Evolutionary conservation across 2,329 filamentous ascomycete species (phyloP), one percentile per base, ranked within the genome.

Genomic region (Fusarium equiseti): DNA sequence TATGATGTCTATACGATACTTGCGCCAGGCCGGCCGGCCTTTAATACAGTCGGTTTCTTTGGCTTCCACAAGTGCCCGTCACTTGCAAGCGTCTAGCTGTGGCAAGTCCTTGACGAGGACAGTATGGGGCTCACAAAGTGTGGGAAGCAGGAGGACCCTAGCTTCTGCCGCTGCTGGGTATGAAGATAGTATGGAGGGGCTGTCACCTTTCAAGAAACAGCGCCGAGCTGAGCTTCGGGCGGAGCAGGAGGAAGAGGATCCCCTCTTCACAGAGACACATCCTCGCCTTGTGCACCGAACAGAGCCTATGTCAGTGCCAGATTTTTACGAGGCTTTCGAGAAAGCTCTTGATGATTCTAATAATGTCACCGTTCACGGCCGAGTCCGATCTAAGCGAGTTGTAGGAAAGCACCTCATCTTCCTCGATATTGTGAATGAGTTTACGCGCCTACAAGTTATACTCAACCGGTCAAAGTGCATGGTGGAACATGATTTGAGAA

Each of bases 371-470:
- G 63, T 82, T 32, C 77, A 74, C 55, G 93, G 94, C 80, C 93
- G 94, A 78, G 86, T 97, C 69, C 85, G 87, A 75, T 90, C 90
- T 49, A 87, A 92, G 77, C 92, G 93, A 68, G 84, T 88, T 50
- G 87, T 89, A 58, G 91, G 95, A 72, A 90, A 89, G 73, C 93
- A 92, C 81, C 89, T 99, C 73, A 85, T 94, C 69, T 99, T 99
- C 80, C 80, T 98, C 72, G 92, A 96, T 80, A 83, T 98, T 52
- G 85, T 90, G 72, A 90, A 94, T 78, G 89, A 93, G 77, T 91
- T 90, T 61, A 82, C 89, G 72, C 88, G 86, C 70, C 80, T 97
- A 35, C 96, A 99, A 81, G 86, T 91, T 66, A 89, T 97, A 83
- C 87, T 92, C 79, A 92, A 92, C 80, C 85, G 90, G 73, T 84